A percentile compares a stretch with the other conserved stretches of the same genome.
Evolutionary conservation across 139 green algal genomes (phyloP).

Genomic region (Diplosphaera chodatii): DNA sequence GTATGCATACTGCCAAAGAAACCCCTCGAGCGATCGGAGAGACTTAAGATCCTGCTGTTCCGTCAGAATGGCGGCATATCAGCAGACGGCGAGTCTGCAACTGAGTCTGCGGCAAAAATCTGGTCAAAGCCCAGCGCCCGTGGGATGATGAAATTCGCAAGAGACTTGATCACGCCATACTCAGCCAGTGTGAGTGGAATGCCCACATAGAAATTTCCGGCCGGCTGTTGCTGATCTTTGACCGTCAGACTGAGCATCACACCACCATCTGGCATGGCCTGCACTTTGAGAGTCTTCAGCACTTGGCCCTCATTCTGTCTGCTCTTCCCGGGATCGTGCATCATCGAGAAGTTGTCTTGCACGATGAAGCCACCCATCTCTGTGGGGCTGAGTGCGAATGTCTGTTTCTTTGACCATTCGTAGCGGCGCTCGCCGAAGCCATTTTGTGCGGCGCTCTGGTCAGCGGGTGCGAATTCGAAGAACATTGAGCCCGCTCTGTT

Average conservation of each 20-base stretch:
- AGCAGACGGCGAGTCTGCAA: background rate
- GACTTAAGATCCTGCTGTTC: too few relatives aligned
- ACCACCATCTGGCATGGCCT: background rate
- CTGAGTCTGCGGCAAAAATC: background rate
- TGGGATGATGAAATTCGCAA: background rate
- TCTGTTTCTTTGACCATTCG: conserved; percentile 5
- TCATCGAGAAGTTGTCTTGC: background rate
- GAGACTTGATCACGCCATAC: background rate
- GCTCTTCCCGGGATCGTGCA: conserved; percentile 7
- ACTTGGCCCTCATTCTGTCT: background rate
- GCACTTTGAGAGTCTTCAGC: background rate
- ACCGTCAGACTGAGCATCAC: background rate
- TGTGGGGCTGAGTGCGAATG: conserved; percentile 1
- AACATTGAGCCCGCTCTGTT: background rate
- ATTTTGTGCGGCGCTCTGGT: background rate
- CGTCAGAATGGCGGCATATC: too few relatives aligned
- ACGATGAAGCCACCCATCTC: conserved; percentile 4
- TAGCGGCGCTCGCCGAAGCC: background rate
- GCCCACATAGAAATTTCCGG: background rate
- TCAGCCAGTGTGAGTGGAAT: background rate
- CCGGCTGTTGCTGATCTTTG: background rate
- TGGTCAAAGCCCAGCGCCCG: background rate
- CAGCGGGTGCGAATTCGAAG: conserved; percentile 1
- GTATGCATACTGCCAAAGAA: too few relatives aligned
- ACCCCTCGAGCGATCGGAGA: too few relatives aligned